Percentiles rank a stretch among this genome's conserved stretches.
Conservation (phyloP, 169 alveolate species). For the Cryptosporidium ubiquitum region DNA sequence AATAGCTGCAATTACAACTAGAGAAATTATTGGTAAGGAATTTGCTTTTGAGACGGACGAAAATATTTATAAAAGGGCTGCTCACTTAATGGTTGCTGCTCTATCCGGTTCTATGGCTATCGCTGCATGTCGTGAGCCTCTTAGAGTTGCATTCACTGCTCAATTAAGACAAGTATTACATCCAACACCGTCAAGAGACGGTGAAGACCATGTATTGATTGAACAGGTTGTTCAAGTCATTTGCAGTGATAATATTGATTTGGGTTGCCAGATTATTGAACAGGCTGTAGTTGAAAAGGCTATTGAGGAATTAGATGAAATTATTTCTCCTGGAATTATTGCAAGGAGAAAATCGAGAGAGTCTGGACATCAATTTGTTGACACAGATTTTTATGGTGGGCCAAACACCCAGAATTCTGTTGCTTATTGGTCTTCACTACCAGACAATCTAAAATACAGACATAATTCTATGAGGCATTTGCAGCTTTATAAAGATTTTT, state of each 20-base stretch:
- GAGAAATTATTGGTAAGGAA: slow-evolving; percentile 95
- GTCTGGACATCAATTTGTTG: slow-evolving; percentile 71
- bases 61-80: slow-evolving; percentile 89
- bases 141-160: slow-evolving; percentile 89
- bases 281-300: slow-evolving; percentile 95
- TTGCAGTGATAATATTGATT: slow-evolving; percentile 93
- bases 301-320: slow-evolving; percentile 84
- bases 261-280: slow-evolving; percentile 93
- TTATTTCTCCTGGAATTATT: slow-evolving; percentile 64
- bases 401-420: slow-evolving; percentile 46
- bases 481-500: slow-evolving; percentile 58
- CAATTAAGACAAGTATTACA: slow-evolving; percentile 88
- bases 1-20: slow-evolving; percentile 95
- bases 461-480: slow-evolving; percentile 65
- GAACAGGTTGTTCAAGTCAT: slow-evolving; percentile 90
- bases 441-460: slow-evolving; percentile 37
- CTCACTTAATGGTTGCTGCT: slow-evolving; percentile 90
- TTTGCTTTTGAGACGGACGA: slow-evolving; percentile 94
- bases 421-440: slow-evolving; percentile 50
- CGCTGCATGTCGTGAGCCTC: slow-evolving; percentile 96
- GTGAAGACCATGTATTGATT: slow-evolving; percentile 86
- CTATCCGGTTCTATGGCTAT: slow-evolving; percentile 95
- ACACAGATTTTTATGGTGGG: slow-evolving; percentile 56
- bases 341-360: slow-evolving; percentile 54
- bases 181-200: slow-evolving; percentile 80